Percentiles rank a stretch among this genome's conserved stretches.
These are phyloP conservation scores for Vachellia pachyceras DNA, from an alignment of 306 rosid species.

Conservation along the genomic window DNA sequence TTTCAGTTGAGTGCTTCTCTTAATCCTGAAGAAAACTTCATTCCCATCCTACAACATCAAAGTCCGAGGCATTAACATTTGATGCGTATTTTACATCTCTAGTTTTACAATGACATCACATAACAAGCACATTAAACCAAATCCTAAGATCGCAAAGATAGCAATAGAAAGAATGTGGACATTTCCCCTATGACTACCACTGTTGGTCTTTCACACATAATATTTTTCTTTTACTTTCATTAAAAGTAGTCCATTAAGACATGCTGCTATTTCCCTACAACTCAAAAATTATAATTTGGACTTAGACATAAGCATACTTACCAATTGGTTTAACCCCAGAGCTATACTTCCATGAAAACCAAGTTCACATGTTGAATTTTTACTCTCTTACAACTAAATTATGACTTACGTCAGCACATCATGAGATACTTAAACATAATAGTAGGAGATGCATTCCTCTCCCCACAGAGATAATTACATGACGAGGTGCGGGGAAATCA, in stretches of 20 bases:
- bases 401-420: background rate
- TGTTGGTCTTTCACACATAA: background rate
- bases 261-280: background rate
- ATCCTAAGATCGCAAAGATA: background rate
- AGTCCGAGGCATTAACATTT: background rate
- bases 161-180: background rate
- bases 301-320: background rate
- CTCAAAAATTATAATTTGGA: background rate
- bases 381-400: background rate
- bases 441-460: too few relatives aligned
- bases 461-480: background rate
- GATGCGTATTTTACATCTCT: background rate
- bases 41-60: constrained; percentile 66
- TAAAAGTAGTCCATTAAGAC: background rate
- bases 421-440: background rate
- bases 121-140: background rate
- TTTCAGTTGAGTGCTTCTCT: constrained; percentile 74
- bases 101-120: background rate
- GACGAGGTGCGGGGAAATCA: background rate
- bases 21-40: constrained; percentile 84
- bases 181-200: background rate
- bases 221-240: background rate
- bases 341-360: background rate
- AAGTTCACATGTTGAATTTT: background rate
- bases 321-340: background rate